A percentile compares a stretch with the other conserved stretches of the same genome.
phyloP scores from a whole-genome alignment of 2,329 filamentous ascomycete species.

The Fusarium sp. region DNA sequence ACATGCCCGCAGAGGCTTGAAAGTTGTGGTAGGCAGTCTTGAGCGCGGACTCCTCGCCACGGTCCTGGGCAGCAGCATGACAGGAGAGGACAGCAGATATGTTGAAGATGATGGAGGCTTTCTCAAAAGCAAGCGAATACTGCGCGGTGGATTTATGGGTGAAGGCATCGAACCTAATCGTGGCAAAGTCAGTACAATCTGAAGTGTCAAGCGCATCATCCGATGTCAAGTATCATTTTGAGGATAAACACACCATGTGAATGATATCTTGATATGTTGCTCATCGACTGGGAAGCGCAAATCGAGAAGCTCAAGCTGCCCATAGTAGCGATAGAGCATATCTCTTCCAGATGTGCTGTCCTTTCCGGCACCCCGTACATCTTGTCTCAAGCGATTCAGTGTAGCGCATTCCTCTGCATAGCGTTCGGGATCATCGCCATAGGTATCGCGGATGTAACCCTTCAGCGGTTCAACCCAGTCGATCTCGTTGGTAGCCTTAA shows the following conservation, averaged over 20 bases:
- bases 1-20: conserved; percentile 98
- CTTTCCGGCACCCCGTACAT: conserved; percentile 97
- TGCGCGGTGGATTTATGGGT: conserved; percentile 98
- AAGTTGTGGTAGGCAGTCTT: conserved; percentile 99
- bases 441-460: conserved; percentile 90
- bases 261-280: conserved; percentile 98
- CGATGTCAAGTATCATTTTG: neutral
- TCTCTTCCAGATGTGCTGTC: conserved; percentile 95
- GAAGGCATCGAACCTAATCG: conserved; percentile 95
- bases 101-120: conserved; percentile 99
- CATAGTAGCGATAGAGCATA: conserved; percentile 96
- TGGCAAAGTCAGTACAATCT: conserved; percentile 13
- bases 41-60: conserved; percentile 90
- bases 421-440: conserved; percentile 95
- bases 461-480: conserved; percentile 97
- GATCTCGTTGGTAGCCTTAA: conserved; percentile 96
- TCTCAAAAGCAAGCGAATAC: conserved; percentile 97
- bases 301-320: conserved; percentile 94
- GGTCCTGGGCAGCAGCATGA: conserved; percentile 92
- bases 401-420: conserved; percentile 96
- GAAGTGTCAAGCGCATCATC: neutral
- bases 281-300: conserved; percentile 97
- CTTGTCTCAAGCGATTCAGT: conserved; percentile 93
- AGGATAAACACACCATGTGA: conserved; percentile 83
- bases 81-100: conserved; percentile 97